Evolutionary conservation across 1,284 basidiomycete genomes (phyloP).

Genomic region (Tylopilus sp.): DNA sequence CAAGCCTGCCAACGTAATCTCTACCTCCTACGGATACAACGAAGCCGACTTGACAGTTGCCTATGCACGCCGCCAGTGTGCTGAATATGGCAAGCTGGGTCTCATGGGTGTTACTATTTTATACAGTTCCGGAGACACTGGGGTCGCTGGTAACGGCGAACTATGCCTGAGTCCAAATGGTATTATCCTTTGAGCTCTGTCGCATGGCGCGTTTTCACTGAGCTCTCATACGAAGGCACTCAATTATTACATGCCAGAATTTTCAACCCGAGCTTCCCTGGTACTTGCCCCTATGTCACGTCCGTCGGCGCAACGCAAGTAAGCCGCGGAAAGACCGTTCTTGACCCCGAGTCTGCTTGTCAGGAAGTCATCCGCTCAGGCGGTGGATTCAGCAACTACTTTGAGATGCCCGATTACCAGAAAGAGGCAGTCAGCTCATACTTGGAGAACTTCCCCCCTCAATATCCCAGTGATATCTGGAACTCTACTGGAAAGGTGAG

Average conservation of each 20-base stretch:
- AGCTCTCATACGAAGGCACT: slow-evolving; percentile 5
- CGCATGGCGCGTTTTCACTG: background rate
- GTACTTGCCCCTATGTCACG: slow-evolving; percentile 45
- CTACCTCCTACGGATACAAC: slow-evolving; percentile 50
- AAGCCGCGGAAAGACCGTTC: slow-evolving; percentile 31
- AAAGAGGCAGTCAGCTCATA: slow-evolving; percentile 21
- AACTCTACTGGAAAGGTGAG: slow-evolving; percentile 47
- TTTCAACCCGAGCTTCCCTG: slow-evolving; percentile 51
- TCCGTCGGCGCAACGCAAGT: slow-evolving; percentile 48
- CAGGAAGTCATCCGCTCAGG: slow-evolving; percentile 35
- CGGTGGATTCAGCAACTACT: slow-evolving; percentile 46
- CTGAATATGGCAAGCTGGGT: slow-evolving; percentile 52
- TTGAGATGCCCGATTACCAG: slow-evolving; percentile 40
- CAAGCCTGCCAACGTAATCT: slow-evolving; percentile 49
- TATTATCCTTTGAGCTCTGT: slow-evolving; percentile 6
- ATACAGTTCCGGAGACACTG: slow-evolving; percentile 49
- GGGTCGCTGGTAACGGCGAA: slow-evolving; percentile 43
- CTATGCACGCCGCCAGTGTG: slow-evolving; percentile 51
- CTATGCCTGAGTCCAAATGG: slow-evolving; percentile 44
- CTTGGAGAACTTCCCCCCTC: slow-evolving; percentile 26
- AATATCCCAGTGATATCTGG: slow-evolving; percentile 39
- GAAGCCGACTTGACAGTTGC: slow-evolving; percentile 45
- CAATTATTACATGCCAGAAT: slow-evolving; percentile 24
- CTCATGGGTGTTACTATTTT: slow-evolving; percentile 48
- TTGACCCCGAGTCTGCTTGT: slow-evolving; percentile 33